Percentiles rank a stretch among this genome's conserved stretches.
Conservation (phyloP, 2,329 filamentous ascomycete genomes). For the Aspergillus flavus region DNA sequence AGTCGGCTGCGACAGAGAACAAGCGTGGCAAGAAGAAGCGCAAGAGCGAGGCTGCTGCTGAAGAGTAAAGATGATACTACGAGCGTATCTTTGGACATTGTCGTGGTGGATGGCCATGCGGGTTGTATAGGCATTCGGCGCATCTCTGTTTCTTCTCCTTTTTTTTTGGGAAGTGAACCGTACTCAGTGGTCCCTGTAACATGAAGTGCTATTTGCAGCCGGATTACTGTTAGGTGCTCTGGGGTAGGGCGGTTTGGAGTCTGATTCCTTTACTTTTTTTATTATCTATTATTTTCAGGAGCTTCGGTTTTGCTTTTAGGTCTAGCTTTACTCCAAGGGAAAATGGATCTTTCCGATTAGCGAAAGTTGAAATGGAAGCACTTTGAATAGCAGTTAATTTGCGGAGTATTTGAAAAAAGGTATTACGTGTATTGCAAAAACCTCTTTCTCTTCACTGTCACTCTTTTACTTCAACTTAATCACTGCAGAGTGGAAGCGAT, state of each 20-base stretch:
- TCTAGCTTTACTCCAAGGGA: background rate
- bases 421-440: background rate
- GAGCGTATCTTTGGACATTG: background rate
- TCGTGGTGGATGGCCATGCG: background rate
- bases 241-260: background rate
- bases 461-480: too few relatives aligned
- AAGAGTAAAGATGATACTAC: slow-evolving; percentile 20
- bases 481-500: background rate
- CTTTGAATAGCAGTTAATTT: too few relatives aligned
- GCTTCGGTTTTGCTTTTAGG: background rate
- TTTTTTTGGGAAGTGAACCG: background rate
- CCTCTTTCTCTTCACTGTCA: background rate
- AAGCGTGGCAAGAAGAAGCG: slow-evolving; percentile 51
- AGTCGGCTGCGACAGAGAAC: slow-evolving; percentile 32
- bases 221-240: background rate
- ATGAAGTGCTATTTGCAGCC: background rate
- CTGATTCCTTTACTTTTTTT: background rate
- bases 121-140: slow-evolving; percentile 7
- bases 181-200: slow-evolving; percentile 1
- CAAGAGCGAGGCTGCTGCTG: slow-evolving; percentile 44
- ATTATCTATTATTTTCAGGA: background rate
- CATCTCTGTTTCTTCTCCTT: background rate
- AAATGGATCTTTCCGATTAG: background rate
- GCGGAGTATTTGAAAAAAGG: too few relatives aligned
- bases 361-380: background rate